Base-by-base conservation (phyloP, 2,329 filamentous ascomycete genomes). In the Fusarium mexicanum region DNA sequence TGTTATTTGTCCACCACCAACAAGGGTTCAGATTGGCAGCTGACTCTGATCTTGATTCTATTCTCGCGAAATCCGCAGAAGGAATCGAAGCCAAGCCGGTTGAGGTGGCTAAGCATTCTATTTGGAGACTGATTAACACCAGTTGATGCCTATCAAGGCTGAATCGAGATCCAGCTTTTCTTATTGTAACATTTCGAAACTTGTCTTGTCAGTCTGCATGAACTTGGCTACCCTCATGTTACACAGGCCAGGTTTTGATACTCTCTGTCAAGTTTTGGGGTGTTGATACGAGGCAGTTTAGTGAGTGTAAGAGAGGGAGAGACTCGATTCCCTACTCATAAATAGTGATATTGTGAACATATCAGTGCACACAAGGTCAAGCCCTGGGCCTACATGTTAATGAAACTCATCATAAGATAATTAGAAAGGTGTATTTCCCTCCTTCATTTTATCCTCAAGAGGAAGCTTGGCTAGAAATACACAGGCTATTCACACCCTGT, bases 131-230 rank as follows among this genome's bases (percentile, higher is more conserved):
- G 64, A 26, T 24, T 50, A 53, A 40, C 38, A 57, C 43, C 48
- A 33, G 29, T 61, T 24, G 14, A 35, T 46, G 16, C 48, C 51
- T 64, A 29, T 35, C 54, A 41, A 62, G 44, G 67, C 50, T 62
- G 47, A 47, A 74, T 74, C 71, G 71, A 74, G 61, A 74, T 71
- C 50, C 67, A 47, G 55, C 29, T 44, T 50, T 46, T 67, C 37
- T 60, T 24, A 24, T 43, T 57, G 59, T 69, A 54, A 40, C 67
- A 72, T 61, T 44, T 65, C 40, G 55, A 72, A 65, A 55, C 64
- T 69, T 54, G 48, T 61, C 50, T 63, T 51, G 48, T 46, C 40
- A 51, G 44, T 41, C 41, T 57, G 53, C 60, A 72, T 74, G 55
- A 65, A 74, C 67, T 61, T 61, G 50, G 35, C 60, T 41, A 26